Conservation (phyloP, 2,329 filamentous ascomycete species). For the Cytospora piceicola region DNA sequence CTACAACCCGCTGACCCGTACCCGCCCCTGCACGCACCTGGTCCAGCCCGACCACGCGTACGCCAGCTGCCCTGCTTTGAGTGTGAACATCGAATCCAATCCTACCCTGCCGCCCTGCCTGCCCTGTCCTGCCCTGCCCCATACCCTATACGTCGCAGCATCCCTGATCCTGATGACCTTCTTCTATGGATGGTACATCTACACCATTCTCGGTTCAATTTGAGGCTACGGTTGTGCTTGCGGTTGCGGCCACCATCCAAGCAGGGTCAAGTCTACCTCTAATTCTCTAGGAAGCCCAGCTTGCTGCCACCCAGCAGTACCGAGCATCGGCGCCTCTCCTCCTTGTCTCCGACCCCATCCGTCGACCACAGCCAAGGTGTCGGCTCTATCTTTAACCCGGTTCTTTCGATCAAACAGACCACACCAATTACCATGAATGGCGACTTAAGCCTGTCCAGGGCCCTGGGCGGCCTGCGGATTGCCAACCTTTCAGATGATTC, state of each 20-base stretch:
- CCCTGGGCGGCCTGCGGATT: conserved; percentile 91
- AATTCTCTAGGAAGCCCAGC: conserved; percentile 25
- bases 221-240: conserved; percentile 28
- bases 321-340: conserved; percentile 5
- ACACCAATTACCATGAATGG: conserved; percentile 71
- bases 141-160: conserved; percentile 13
- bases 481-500: conserved; percentile 85
- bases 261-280: conserved; percentile 21
- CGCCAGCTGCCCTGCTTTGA: conserved; percentile 29
- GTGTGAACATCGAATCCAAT: conserved; percentile 21
- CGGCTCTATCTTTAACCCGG: conserved; percentile 27
- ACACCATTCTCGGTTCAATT: conserved; percentile 25
- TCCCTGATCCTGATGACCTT: conserved; percentile 30
- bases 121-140: conserved; percentile 15
- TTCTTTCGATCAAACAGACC: conserved; percentile 25
- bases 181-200: conserved; percentile 28
- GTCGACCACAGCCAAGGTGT: conserved; percentile 22
- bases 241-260: conserved; percentile 24
- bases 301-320: conserved; percentile 13
- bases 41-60: conserved; percentile 16
- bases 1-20: conserved; percentile 11
- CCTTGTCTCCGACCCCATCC: conserved; percentile 19
- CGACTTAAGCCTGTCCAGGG: conserved; percentile 89
- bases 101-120: conserved; percentile 12
- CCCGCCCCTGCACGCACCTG: conserved; percentile 23